These are phyloP conservation scores for Paracorniculantispora psalliotae DNA, from an alignment of 2,329 filamentous ascomycete species.

Conservation along the genomic window DNA sequence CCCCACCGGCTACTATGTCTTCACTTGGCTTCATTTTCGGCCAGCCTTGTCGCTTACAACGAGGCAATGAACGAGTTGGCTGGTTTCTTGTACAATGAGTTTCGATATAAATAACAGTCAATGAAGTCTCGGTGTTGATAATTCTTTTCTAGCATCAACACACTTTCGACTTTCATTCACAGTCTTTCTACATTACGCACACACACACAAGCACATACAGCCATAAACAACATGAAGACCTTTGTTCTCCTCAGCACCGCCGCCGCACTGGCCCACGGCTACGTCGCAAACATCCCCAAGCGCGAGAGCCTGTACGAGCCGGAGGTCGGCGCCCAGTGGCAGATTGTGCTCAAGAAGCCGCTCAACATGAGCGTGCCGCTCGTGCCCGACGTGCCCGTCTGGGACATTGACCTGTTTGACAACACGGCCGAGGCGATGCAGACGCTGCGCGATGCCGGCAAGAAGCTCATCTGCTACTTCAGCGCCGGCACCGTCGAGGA, in stretches of 20 bases:
- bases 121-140: no score
- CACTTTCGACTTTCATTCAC: neutral
- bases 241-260: neutral
- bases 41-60: no score
- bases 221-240: neutral
- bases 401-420: constrained; percentile 51
- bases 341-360: constrained; percentile 50
- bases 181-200: neutral
- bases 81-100: no score
- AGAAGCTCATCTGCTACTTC: constrained; percentile 71
- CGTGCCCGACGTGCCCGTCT: constrained; percentile 45
- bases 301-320: constrained; percentile 55
- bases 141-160: no score
- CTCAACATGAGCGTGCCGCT: constrained; percentile 35
- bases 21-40: neutral
- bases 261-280: neutral
- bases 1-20: neutral
- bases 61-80: no score
- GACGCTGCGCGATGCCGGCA: constrained; percentile 50
- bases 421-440: constrained; percentile 39
- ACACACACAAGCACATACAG: neutral
- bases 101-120: no score
- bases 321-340: constrained; percentile 48
- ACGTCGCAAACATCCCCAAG: no score
- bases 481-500: constrained; percentile 65